phyloP scores from a whole-genome alignment of 2,329 filamentous ascomycete species.

The Fusarium brevicatenulatum region DNA sequence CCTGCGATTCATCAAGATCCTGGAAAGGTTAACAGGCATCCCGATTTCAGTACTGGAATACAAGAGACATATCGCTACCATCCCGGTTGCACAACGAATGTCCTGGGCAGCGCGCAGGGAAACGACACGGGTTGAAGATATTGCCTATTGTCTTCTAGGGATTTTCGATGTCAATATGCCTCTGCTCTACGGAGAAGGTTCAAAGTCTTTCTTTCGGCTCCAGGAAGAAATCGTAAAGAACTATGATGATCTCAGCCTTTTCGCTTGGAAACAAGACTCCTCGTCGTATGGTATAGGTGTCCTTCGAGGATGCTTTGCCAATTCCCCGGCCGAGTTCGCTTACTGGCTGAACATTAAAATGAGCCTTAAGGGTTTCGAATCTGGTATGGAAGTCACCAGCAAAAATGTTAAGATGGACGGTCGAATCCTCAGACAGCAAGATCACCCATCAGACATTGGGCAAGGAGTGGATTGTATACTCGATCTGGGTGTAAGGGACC shows the following conservation, averaged over 20 bases:
- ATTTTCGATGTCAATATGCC: not conserved
- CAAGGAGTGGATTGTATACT: not conserved
- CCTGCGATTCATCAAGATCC: fast-evolving
- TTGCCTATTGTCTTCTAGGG: not conserved
- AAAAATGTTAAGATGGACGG: not conserved
- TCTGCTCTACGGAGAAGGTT: not conserved
- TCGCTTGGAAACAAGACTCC: not conserved
- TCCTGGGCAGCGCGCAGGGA: fast-evolving
- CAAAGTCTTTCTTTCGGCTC: not conserved
- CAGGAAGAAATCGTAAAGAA: not conserved
- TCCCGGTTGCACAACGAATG: not conserved
- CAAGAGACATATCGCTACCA: fast-evolving
- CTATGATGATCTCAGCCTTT: fast-evolving
- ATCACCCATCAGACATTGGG: fast-evolving
- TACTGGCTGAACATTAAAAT: not conserved
- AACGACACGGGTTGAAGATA: not conserved
- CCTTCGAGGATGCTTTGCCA: not conserved
- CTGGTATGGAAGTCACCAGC: not conserved
- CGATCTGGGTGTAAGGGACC: not conserved
- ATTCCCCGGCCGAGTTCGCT: not conserved
- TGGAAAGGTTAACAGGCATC: not conserved
- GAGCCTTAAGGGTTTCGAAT: fast-evolving
- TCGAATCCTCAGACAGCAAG: fast-evolving
- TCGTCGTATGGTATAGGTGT: fast-evolving
- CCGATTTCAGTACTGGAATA: not conserved